Conservation (phyloP, 2,329 filamentous ascomycete species). For the Ramularia collo-cygni region DNA sequence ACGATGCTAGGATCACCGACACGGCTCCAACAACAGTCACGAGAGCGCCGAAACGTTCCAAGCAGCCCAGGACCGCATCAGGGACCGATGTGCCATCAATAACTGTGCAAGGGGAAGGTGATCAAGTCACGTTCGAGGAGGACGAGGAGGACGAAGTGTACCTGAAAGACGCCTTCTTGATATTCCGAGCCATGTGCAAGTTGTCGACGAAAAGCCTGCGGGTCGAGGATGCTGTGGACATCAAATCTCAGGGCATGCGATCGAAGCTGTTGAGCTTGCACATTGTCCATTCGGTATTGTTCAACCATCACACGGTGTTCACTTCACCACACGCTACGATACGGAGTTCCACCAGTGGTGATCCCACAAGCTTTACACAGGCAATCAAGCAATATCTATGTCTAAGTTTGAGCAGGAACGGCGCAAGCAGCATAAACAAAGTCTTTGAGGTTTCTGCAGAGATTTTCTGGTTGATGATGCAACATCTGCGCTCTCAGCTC, state of each 20-base stretch:
- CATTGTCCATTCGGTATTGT: conserved; percentile 88
- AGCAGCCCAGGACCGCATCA: conserved; percentile 36
- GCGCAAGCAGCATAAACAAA: conserved; percentile 80
- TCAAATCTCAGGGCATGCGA: conserved; percentile 92
- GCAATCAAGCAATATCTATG: conserved; percentile 96
- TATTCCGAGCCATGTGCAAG: conserved; percentile 97
- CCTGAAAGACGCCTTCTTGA: conserved; percentile 91
- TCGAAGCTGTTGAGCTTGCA: conserved; percentile 94
- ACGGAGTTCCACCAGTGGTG: conserved; percentile 79
- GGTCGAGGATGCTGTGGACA: conserved; percentile 84
- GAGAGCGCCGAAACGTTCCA: conserved; percentile 40
- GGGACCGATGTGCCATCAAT: conserved; percentile 37
- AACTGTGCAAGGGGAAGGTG: conserved; percentile 27
- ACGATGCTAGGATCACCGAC: conserved; percentile 59
- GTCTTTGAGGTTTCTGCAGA: conserved; percentile 96
- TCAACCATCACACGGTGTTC: conserved; percentile 88
- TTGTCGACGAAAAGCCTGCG: conserved; percentile 86
- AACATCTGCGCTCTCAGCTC: conserved; percentile 84
- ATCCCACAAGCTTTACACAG: conserved; percentile 83
- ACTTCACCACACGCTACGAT: conserved; percentile 89
- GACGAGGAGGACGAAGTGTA: conserved; percentile 92
- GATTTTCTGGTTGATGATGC: conserved; percentile 96
- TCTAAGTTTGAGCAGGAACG: conserved; percentile 88
- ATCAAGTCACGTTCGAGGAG: conserved; percentile 55
- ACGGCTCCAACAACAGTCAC: conserved; percentile 63